These are phyloP conservation scores for Kluyveromyces lactis DNA, from an alignment of 805 yeast species.

Conservation along the genomic window DNA sequence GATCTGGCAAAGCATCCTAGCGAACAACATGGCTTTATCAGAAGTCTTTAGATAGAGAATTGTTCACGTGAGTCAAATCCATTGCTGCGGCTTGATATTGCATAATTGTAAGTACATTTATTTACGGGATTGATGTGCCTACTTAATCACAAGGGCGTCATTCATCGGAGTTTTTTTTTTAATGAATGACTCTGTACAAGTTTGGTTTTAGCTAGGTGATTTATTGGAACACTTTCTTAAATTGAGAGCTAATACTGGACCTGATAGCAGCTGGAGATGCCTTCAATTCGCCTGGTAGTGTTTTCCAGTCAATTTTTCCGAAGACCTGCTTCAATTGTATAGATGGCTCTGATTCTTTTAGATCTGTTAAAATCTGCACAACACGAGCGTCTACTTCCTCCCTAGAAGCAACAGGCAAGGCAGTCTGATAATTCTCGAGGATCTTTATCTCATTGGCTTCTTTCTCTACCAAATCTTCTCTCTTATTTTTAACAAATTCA, in stretches of 20 bases:
- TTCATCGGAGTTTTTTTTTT: too few relatives aligned
- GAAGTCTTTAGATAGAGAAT: too few relatives aligned
- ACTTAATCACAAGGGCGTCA: too few relatives aligned
- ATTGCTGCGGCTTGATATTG: too few relatives aligned
- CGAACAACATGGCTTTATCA: too few relatives aligned
- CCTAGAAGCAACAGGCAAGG: slow-evolving; percentile 41
- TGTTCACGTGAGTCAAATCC: too few relatives aligned
- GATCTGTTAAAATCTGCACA: slow-evolving; percentile 14
- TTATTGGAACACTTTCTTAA: slow-evolving; percentile 11
- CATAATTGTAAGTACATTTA: too few relatives aligned
- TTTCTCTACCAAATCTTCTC: slow-evolving; percentile 46
- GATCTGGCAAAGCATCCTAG: too few relatives aligned
- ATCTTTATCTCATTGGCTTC: slow-evolving; percentile 40
- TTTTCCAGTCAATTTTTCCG: slow-evolving; percentile 27
- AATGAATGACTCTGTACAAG: too few relatives aligned
- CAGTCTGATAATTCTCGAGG: slow-evolving; percentile 32
- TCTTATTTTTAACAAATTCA: slow-evolving; percentile 37
- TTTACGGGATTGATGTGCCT: too few relatives aligned
- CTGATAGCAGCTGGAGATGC: slow-evolving; percentile 28
- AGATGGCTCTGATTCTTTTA: slow-evolving; percentile 17
- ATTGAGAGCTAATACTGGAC: slow-evolving; percentile 24
- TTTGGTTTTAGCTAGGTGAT: too few relatives aligned
- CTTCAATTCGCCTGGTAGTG: slow-evolving; percentile 31
- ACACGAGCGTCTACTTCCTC: slow-evolving; percentile 35
- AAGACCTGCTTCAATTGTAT: slow-evolving; percentile 28